Evolutionary conservation across 441 rosid species (phyloP).

Genomic region (Populus hybrid): DNA sequence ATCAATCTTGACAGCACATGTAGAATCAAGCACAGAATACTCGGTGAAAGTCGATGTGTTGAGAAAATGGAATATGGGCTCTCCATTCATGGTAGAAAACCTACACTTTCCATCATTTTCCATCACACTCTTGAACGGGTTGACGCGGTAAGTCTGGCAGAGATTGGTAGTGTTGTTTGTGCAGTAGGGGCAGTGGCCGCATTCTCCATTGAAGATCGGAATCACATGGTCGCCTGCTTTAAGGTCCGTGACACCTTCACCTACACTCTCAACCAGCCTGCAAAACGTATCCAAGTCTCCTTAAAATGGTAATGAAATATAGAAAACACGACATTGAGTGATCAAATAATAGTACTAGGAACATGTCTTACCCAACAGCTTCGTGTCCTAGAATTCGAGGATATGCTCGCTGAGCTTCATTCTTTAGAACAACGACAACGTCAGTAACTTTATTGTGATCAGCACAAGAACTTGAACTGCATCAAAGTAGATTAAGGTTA

Average conservation of each 20-base stretch:
- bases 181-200: conserved; percentile 41
- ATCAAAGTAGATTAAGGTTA: neutral
- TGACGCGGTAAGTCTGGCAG: conserved; percentile 35
- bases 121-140: conserved; percentile 39
- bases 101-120: conserved; percentile 39
- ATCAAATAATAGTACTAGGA: too few relatives aligned
- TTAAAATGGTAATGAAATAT: neutral
- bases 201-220: conserved; percentile 47
- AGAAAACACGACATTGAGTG: too few relatives aligned
- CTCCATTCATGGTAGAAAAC: conserved; percentile 32
- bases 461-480: neutral
- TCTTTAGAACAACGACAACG: conserved; percentile 16
- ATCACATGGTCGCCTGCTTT: conserved; percentile 43
- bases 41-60: conserved; percentile 51
- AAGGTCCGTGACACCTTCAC: conserved; percentile 39
- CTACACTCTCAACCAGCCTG: conserved; percentile 41
- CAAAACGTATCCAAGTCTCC: neutral
- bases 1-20: conserved; percentile 41
- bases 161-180: conserved; percentile 34
- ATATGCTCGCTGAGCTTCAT: conserved; percentile 37
- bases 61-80: conserved; percentile 39
- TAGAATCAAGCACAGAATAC: conserved; percentile 37
- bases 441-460: neutral
- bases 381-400: conserved; percentile 50
- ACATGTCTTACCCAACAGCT: conserved; percentile 37